These are phyloP conservation scores for Wickerhamomyces sp. DNA, from an alignment of 1,139 yeast genomes.

Conservation along the genomic window DNA sequence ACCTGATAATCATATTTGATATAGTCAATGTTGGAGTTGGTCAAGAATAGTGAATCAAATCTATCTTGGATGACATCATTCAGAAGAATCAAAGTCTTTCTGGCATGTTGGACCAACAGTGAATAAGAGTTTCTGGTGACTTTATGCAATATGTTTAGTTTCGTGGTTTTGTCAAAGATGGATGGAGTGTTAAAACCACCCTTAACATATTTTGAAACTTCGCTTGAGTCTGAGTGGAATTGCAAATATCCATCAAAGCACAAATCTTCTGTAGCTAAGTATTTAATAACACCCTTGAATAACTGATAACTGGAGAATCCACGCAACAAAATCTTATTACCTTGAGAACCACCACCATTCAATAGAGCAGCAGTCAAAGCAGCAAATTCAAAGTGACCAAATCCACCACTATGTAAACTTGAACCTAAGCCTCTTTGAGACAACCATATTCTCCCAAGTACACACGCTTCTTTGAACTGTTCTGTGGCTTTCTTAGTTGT, in stretches of 20 bases:
- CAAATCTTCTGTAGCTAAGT: slow-evolving; percentile 74
- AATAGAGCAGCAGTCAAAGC: slow-evolving; percentile 74
- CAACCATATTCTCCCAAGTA: slow-evolving; percentile 85
- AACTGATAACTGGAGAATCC: slow-evolving; percentile 93
- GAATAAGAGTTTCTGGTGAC: slow-evolving; percentile 68
- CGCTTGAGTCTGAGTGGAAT: slow-evolving; percentile 53
- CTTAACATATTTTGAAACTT: slow-evolving; percentile 43
- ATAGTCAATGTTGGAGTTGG: slow-evolving; percentile 48
- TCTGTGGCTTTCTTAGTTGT: slow-evolving; percentile 72
- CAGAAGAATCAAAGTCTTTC: slow-evolving; percentile 59
- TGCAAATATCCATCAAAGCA: slow-evolving; percentile 57
- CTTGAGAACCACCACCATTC: slow-evolving; percentile 77
- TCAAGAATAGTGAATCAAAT: slow-evolving; percentile 78
- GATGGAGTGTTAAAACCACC: slow-evolving; percentile 71
- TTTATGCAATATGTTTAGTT: slow-evolving; percentile 76
- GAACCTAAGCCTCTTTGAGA: slow-evolving; percentile 80
- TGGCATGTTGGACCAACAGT: slow-evolving; percentile 59
- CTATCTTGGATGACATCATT: slow-evolving; percentile 81
- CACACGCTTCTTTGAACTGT: slow-evolving; percentile 84
- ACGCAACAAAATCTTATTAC: slow-evolving; percentile 69
- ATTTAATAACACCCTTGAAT: slow-evolving; percentile 81
- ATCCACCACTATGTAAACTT: slow-evolving; percentile 57
- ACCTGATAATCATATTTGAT: slow-evolving; percentile 65
- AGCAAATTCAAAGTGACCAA: slow-evolving; percentile 90
- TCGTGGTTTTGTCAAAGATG: slow-evolving; percentile 67